Conservation (phyloP, 345 rosid genomes). For the Schrenkiella parvula region DNA sequence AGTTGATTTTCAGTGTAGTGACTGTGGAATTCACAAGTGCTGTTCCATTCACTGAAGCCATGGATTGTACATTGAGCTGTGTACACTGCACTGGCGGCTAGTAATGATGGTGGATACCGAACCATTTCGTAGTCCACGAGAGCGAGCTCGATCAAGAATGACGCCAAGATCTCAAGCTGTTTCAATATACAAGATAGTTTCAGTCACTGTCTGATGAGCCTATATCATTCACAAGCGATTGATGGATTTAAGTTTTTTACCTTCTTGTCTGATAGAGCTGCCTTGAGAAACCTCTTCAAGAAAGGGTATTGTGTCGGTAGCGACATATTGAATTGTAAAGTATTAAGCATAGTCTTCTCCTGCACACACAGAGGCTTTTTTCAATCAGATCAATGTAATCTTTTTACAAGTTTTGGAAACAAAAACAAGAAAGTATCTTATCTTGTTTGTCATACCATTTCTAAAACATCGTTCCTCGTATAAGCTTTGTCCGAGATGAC, state of each 20-base stretch:
- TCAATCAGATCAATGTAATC: neutral
- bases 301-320: constrained; percentile 79
- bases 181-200: neutral
- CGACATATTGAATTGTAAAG: constrained; percentile 75
- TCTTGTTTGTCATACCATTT: constrained; percentile 37
- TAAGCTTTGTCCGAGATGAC: constrained; percentile 50
- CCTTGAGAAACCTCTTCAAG: constrained; percentile 74
- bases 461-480: constrained; percentile 42
- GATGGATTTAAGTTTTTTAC: constrained; percentile 13
- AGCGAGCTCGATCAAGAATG: constrained; percentile 76
- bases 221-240: neutral
- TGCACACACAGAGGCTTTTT: neutral
- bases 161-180: constrained; percentile 55
- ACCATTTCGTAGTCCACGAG: constrained; percentile 88
- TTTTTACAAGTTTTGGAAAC: neutral
- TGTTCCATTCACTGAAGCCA: constrained; percentile 76
- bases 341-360: constrained; percentile 72
- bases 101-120: constrained; percentile 64
- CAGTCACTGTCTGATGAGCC: neutral
- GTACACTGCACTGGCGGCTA: constrained; percentile 76
- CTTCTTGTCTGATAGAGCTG: constrained; percentile 79
- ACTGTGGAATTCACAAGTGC: constrained; percentile 66
- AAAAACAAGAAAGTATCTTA: neutral
- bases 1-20: constrained; percentile 68
- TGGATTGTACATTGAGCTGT: constrained; percentile 70